Conservation (phyloP, 768 basidiomycete genomes). For the Hydnum rufescens region DNA sequence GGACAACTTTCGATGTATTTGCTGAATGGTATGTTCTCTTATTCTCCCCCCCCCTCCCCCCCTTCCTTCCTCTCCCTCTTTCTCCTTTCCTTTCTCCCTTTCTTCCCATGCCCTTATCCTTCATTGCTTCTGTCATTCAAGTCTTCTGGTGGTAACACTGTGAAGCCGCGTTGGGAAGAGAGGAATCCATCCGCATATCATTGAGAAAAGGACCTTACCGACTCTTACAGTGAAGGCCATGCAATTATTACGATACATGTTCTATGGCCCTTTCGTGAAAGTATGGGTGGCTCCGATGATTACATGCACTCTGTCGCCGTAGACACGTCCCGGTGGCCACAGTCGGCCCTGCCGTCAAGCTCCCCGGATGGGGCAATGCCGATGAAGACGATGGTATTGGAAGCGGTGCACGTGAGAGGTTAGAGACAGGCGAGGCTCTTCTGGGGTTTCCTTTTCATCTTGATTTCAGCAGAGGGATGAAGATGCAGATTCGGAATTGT, state of each 20-base stretch:
- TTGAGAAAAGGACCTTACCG: slow-evolving; percentile 35
- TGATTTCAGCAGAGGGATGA: no score
- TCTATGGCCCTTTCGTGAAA: slow-evolving; percentile 75
- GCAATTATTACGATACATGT: slow-evolving; percentile 70
- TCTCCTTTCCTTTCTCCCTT: no score
- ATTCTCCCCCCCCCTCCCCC: no score
- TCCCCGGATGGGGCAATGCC: neutral
- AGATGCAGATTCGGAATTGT: no score
- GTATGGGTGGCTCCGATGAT: slow-evolving; percentile 65
- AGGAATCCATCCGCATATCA: neutral
- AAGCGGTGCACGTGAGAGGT: slow-evolving; percentile 81
- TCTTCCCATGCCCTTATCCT: no score
- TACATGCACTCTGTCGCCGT: slow-evolving; percentile 27
- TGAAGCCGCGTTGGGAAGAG: slow-evolving; percentile 20
- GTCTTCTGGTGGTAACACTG: no score
- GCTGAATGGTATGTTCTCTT: no score
- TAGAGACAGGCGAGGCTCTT: slow-evolving; percentile 47
- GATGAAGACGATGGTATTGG: slow-evolving; percentile 7
- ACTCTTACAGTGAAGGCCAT: slow-evolving; percentile 82
- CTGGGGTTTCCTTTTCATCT: no score
- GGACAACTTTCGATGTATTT: no score
- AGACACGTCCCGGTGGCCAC: neutral
- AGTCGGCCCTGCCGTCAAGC: neutral
- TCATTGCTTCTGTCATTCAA: no score
- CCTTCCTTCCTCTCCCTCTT: no score